Base-by-base conservation (phyloP, 352 stramenopile genomes). In the Globisporangium radiosum region DNA sequence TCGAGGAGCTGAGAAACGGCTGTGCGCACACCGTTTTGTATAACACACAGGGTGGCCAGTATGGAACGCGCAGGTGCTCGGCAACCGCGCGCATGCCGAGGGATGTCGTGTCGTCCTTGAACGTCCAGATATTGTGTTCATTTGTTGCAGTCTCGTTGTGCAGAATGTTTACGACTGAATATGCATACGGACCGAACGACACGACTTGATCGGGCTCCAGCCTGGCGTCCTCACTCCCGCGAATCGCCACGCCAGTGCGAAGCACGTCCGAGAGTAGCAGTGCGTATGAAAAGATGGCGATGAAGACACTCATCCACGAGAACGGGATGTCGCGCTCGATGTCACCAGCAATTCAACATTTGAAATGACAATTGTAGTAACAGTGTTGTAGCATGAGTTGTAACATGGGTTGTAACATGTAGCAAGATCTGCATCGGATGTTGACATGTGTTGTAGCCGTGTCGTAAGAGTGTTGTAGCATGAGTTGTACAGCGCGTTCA, bases 261-360 rank as follows among this genome's bases (percentile, higher is more conserved):
- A 59, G 17, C 0, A 63, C 59, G 11, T 69, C 63, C 4, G 59
- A 61, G 25, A 66, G 52, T 4, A 63, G 45, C 10, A 69, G 52
- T 9, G 47, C 40, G 25, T 66, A 69, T 8, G 59, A 54, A 47
- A 62, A 55, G 15, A 63, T 10, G 3, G 54, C 52, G 15, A 63
- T 44, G 7, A 13, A 8, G 40, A 13, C 40, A 14, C 54, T 25
- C 11, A 44, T 14, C 39, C 52, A 62, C 25, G 37, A 69, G 54
- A 69, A 52, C 14, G 42, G 49, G 13, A 25, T 47, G 7, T 58
- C 43, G 9, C 48, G 39, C 17, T 57, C 25, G 17, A 45, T 13
- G 13, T 25, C n/a, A 2, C 52, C 52, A 33, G 25, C 25, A 33
- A 33, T 44, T 44, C 40, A 44, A 44, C 7, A 44, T 7, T 36